Base-by-base conservation (phyloP, 2,329 filamentous ascomycete genomes). In the Westerdykella ornata region DNA sequence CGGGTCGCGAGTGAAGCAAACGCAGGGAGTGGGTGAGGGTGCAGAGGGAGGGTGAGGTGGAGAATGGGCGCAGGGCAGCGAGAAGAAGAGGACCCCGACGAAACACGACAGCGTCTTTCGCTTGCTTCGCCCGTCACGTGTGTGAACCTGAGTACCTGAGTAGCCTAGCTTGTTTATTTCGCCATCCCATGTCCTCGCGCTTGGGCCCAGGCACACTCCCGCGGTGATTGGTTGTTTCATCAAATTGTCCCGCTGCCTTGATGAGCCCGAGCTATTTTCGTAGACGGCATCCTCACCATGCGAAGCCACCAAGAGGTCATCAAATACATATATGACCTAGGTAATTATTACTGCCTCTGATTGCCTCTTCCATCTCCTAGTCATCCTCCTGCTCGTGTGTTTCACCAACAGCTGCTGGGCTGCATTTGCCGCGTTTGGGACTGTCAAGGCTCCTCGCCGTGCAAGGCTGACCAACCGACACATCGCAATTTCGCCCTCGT, bases 1-100 rank as follows among this genome's bases (percentile, higher is more conserved):
- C 61, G 49, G 62, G 61, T 57, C 60, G 61, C 57, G 56, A 51
- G 41, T 44, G 49, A 52, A 45, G 44, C 41, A 40, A 48, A 46
- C 47, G 46, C 43, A 41, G 47, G 50, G 45, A 43, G 48, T 49
- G 37, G 14, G 41, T 37, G 34, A 43, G 35, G 34, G 35, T 36
- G 35, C 20, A 28, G 35, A 13, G 38, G 30, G 41, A 6, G 33
- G 30, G 37, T 29, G 42, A 42, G 41, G 44, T 49, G n/a, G n/a
- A 39, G 45, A 42, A 35, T 7, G 38, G 36, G 13, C 43, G 36
- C 34, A 41, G 26, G 38, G 38, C 12, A 38, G 35, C n/a, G 28
- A 34, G 22, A 35, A n/a, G 20, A 19, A 39, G 39, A 22, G 35
- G 35, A 16, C 31, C 14, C 17, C 30, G 22, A 39, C 41, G 35